phyloP scores from a whole-genome alignment of 2,329 filamentous ascomycete species.

The Trichoderma arundinaceum region DNA sequence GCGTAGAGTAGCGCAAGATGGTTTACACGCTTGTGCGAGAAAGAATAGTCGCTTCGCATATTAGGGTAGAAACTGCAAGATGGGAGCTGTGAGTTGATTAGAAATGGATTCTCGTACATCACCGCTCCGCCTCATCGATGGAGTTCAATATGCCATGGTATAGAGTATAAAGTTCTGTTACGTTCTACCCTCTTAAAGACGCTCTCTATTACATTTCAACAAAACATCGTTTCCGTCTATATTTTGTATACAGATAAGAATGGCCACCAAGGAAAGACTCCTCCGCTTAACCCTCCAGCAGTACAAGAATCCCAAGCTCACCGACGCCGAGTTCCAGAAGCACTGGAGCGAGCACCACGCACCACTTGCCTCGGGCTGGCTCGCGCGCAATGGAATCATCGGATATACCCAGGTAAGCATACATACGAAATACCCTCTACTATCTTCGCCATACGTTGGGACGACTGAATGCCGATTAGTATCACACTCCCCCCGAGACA shows the following conservation, averaged over 20 bases:
- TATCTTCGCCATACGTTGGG: too few relatives aligned
- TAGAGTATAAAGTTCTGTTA: not conserved
- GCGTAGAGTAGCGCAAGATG: not conserved
- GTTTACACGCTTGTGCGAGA: not conserved
- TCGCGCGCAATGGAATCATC: not conserved
- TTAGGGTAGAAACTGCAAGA: not conserved
- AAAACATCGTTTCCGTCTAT: not conserved
- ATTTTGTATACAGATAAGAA: not conserved
- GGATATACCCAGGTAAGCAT: not conserved
- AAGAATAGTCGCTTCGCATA: not conserved
- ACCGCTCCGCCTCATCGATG: not conserved
- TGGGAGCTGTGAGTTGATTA: not conserved
- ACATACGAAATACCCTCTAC: not conserved
- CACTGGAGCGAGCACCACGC: slow-evolving; percentile 12
- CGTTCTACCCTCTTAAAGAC: not conserved
- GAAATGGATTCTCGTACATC: not conserved
- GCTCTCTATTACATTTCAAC: not conserved
- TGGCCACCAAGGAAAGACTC: slow-evolving; percentile 12
- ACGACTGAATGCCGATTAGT: not conserved
- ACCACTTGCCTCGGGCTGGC: not conserved
- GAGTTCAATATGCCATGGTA: too few relatives aligned
- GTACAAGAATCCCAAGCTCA: not conserved
- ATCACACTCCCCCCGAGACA: slow-evolving; percentile 10
- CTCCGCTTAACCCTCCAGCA: not conserved
- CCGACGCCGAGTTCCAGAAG: not conserved